These are phyloP conservation scores for Rhynchosporium graminicola DNA, from an alignment of 2,329 filamentous ascomycete species.

Conservation along the genomic window DNA sequence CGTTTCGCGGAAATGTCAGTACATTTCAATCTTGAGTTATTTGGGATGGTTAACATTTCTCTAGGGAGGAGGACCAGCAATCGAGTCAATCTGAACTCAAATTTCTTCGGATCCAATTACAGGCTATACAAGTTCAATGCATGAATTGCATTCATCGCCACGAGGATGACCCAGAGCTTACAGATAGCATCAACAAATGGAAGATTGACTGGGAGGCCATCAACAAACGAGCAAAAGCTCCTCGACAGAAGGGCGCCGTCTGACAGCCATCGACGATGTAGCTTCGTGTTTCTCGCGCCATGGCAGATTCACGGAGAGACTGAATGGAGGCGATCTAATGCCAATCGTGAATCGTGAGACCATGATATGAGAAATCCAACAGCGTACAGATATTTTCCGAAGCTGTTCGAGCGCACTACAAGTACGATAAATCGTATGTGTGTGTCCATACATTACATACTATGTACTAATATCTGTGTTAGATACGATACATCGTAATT, in stretches of 20 bases:
- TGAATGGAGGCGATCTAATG: conserved; percentile 7
- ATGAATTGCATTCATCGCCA: conserved; percentile 49
- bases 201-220: conserved; percentile 59
- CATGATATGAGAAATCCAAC: conserved; percentile 12
- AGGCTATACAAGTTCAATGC: conserved; percentile 62
- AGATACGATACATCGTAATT: conserved; percentile 3
- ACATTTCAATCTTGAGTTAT: background rate
- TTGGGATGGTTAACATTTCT: conserved; percentile 31
- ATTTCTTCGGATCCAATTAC: conserved; percentile 62
- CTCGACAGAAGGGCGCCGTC: conserved; percentile 28
- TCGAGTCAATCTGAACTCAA: conserved; percentile 61
- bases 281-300: too few species aligned
- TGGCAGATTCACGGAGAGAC: conserved; percentile 5
- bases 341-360: background rate
- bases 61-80: conserved; percentile 56
- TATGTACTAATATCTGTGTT: conserved; percentile 19
- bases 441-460: background rate
- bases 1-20: conserved; percentile 58
- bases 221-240: conserved; percentile 44
- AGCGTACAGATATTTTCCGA: conserved; percentile 1
- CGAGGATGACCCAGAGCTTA: conserved; percentile 58
- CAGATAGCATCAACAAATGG: conserved; percentile 60
- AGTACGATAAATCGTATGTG: conserved; percentile 1
- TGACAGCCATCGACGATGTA: background rate
- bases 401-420: background rate